Evolutionary conservation across 2,329 filamentous ascomycete species (phyloP).

Genomic region (Neopestalotiopsis sp.): DNA sequence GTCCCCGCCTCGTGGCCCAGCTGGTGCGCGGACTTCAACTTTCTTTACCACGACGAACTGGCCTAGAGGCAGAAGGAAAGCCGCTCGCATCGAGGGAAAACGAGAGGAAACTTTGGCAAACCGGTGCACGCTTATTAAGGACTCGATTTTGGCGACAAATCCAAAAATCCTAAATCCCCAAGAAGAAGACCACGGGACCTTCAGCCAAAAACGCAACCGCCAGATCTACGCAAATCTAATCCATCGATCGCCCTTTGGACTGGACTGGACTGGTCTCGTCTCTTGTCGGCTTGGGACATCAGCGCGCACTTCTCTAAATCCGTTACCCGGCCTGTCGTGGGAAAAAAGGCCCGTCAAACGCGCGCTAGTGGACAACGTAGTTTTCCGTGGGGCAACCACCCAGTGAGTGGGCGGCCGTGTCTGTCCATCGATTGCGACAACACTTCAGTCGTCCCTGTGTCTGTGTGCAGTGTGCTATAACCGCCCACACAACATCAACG

Average conservation of each 20-base stretch:
- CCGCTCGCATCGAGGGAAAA: neutral
- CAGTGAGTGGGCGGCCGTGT: neutral
- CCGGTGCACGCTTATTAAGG: neutral
- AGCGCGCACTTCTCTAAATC: neutral
- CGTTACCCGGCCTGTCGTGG: neutral
- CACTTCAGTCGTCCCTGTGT: neutral
- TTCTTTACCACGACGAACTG: neutral
- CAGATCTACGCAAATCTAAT: neutral
- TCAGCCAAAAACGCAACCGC: neutral
- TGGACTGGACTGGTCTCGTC: neutral
- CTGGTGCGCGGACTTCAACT: neutral
- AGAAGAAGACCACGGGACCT: neutral
- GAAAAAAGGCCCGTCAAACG: conserved; percentile 1
- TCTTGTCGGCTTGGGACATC: neutral
- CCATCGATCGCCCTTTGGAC: neutral
- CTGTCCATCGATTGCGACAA: neutral
- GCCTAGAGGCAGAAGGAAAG: neutral
- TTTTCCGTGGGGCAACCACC: neutral
- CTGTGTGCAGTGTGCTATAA: neutral
- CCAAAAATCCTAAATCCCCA: neutral
- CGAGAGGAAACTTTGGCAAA: neutral
- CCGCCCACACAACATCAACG: neutral
- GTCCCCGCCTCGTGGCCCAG: neutral
- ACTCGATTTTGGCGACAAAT: neutral
- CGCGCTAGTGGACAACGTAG: conserved; percentile 1